Evolutionary conservation across 1,284 basidiomycete genomes (phyloP).

Genomic region (Amylostereum areolatum): DNA sequence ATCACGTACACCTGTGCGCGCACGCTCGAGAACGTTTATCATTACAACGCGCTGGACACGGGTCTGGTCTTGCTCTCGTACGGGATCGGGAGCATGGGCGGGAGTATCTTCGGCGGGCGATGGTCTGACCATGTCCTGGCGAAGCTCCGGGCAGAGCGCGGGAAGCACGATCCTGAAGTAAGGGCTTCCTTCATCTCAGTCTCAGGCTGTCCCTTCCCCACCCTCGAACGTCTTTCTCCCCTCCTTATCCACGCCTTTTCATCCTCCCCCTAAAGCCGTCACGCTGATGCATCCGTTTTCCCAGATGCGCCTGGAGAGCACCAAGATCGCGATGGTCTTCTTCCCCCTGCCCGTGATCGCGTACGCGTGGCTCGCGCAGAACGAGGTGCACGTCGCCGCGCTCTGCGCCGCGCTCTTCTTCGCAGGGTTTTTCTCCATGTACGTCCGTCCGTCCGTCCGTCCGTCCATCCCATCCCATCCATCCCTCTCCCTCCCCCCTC

Average conservation of each 20-base stretch:
- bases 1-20: constrained; percentile 69
- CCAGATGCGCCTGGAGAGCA: constrained; percentile 71
- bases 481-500: neutral
- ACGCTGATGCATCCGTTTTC: neutral
- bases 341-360: constrained; percentile 57
- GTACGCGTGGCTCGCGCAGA: constrained; percentile 73
- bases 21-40: constrained; percentile 59
- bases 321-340: constrained; percentile 45
- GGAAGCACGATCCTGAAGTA: constrained; percentile 63
- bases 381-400: constrained; percentile 56
- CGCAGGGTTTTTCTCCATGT: constrained; percentile 70
- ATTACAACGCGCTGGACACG: constrained; percentile 64
- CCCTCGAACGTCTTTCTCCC: neutral
- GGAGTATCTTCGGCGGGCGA: constrained; percentile 71
- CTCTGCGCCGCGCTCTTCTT: constrained; percentile 60
- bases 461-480: constrained; percentile 4
- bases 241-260: no score
- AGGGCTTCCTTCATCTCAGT: constrained; percentile 7
- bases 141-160: constrained; percentile 52
- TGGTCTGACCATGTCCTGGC: constrained; percentile 67
- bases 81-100: constrained; percentile 63
- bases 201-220: neutral
- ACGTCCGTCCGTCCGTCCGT: constrained; percentile 17
- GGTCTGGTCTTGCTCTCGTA: constrained; percentile 74
- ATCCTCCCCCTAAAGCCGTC: no score